Percentiles rank a stretch among this genome's conserved stretches.
Evolutionary conservation across 306 rosid species (phyloP).

Genomic region (Sphenostylis stenocarpa): DNA sequence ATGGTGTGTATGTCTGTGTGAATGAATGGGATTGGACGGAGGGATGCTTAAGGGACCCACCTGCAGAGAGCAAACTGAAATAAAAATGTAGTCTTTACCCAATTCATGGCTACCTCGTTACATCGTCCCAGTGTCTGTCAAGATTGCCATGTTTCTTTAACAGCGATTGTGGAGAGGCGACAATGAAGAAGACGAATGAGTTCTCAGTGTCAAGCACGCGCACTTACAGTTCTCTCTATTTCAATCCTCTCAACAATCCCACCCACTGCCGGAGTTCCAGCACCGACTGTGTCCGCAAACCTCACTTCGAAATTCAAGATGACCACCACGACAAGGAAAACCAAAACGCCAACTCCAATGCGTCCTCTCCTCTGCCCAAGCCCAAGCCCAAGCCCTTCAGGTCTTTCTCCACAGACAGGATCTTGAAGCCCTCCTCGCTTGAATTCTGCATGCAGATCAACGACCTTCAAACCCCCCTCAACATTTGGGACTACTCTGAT

Average conservation of each 20-base stretch:
- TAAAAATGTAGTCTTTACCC: too few species aligned
- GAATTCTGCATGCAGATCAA: constrained; percentile 79
- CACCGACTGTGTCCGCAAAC: constrained; percentile 43
- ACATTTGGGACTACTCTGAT: constrained; percentile 87
- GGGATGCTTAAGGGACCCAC: background rate
- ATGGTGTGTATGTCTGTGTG: background rate
- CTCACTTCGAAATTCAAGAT: background rate
- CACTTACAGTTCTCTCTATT: constrained; percentile 38
- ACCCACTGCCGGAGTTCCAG: constrained; percentile 70
- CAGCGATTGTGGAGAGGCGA: too few species aligned
- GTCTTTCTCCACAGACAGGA: constrained; percentile 61
- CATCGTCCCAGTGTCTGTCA: too few species aligned
- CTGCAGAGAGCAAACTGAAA: too few species aligned
- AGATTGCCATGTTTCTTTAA: too few species aligned
- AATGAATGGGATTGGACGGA: too few species aligned
- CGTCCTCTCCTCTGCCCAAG: constrained; percentile 35
- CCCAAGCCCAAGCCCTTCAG: constrained; percentile 38
- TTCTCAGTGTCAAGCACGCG: background rate
- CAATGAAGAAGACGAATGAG: background rate
- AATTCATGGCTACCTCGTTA: too few species aligned
- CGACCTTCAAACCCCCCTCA: constrained; percentile 55
- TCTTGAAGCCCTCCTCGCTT: constrained; percentile 65
- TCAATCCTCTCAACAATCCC: constrained; percentile 50
- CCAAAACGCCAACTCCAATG: constrained; percentile 30
- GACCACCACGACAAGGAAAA: constrained; percentile 55